Conservation (phyloP, 495 filamentous ascomycete genomes). For the Chaetomidium leptoderma region DNA sequence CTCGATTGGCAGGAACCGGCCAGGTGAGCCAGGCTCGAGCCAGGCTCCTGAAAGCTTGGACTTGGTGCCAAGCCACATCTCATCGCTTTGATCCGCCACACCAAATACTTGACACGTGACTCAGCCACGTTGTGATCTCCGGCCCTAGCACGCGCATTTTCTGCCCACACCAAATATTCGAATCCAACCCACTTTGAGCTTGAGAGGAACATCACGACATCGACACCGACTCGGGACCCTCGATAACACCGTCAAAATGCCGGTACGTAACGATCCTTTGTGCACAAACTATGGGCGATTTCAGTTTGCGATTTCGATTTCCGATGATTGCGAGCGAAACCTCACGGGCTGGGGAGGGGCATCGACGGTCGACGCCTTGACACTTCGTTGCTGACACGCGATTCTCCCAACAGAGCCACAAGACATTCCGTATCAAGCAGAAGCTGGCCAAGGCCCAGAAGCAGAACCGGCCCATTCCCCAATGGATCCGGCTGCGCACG, state of each 20-base stretch:
- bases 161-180: constrained; percentile 41
- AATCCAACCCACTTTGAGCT: constrained; percentile 34
- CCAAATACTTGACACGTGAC: constrained; percentile 30
- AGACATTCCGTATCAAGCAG: constrained; percentile 99
- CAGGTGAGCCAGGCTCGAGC: too few relatives aligned
- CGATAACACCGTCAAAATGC: constrained; percentile 69
- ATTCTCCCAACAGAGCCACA: constrained; percentile 72
- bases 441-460: constrained; percentile 99
- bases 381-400: constrained; percentile 17
- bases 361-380: not conserved
- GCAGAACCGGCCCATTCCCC: constrained; percentile 98
- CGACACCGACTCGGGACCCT: constrained; percentile 39
- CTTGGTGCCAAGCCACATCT: constrained; percentile 17
- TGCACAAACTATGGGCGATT: constrained; percentile 1
- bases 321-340: constrained; percentile 3
- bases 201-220: constrained; percentile 37
- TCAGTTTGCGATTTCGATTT: constrained; percentile 3
- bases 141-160: constrained; percentile 32
- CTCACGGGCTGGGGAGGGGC: constrained; percentile 6
- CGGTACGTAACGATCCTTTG: constrained; percentile 54
- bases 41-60: too few relatives aligned
- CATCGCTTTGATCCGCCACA: constrained; percentile 13
- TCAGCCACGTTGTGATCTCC: constrained; percentile 25
- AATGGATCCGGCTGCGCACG: constrained; percentile 98
- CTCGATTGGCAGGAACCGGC: constrained; percentile 16